These are phyloP conservation scores for Boletales sp. DNA, from an alignment of 768 basidiomycete genomes.

Conservation along the genomic window DNA sequence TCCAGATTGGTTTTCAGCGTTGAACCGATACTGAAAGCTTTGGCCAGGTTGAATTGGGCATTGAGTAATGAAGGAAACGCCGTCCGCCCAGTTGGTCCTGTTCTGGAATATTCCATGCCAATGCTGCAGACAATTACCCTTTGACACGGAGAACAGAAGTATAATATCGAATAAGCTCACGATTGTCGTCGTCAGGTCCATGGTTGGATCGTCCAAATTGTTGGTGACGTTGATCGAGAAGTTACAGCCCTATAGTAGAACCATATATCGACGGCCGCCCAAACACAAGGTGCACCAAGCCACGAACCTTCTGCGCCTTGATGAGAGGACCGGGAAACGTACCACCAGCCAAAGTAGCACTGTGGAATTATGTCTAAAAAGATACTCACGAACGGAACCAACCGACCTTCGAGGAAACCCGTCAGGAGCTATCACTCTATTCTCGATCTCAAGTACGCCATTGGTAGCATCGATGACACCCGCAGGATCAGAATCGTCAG, in stretches of 20 bases:
- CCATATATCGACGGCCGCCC: not conserved
- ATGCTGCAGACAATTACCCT: slow-evolving; percentile 17
- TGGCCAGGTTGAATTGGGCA: slow-evolving; percentile 41
- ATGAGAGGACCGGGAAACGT: slow-evolving; percentile 49
- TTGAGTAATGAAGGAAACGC: slow-evolving; percentile 41
- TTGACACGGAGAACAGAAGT: not conserved
- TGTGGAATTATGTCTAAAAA: slow-evolving; percentile 8
- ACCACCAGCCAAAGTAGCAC: slow-evolving; percentile 44
- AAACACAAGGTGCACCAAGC: not conserved
- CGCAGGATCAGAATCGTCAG: slow-evolving; percentile 1
- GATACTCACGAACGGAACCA: not conserved
- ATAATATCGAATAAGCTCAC: slow-evolving; percentile 21
- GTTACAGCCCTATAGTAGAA: slow-evolving; percentile 26
- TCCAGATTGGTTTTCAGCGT: slow-evolving; percentile 36
- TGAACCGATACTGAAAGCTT: slow-evolving; percentile 41
- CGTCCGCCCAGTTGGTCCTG: slow-evolving; percentile 35
- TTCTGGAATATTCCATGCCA: slow-evolving; percentile 36
- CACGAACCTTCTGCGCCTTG: slow-evolving; percentile 36
- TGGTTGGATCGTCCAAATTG: slow-evolving; percentile 27
- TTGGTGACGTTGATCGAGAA: slow-evolving; percentile 38
- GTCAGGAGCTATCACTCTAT: slow-evolving; percentile 47
- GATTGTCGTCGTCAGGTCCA: slow-evolving; percentile 35
- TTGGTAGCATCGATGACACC: slow-evolving; percentile 22
- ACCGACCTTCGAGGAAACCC: slow-evolving; percentile 41
- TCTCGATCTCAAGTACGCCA: slow-evolving; percentile 37